Evolutionary conservation across 139 green algal species (phyloP).

Genomic region (Mychonastes homosphaera): DNA sequence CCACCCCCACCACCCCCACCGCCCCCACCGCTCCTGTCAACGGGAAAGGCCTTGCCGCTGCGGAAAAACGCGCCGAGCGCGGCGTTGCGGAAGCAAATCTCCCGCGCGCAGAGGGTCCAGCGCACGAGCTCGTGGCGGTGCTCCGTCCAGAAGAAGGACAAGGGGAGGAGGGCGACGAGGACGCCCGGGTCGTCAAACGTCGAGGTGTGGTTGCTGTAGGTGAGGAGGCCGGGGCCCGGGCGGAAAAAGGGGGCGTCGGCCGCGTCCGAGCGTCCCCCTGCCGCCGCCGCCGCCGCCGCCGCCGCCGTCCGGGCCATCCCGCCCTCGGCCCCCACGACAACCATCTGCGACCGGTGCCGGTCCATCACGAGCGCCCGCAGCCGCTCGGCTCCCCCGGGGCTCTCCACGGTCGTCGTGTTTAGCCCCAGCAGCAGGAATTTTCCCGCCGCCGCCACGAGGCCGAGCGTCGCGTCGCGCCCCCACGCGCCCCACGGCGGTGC

Average conservation of each 20-base stretch:
- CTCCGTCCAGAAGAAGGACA: constrained; percentile 61
- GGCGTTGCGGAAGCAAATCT: constrained; percentile 72
- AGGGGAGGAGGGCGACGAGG: constrained; percentile 54
- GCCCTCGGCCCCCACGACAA: too few relatives aligned
- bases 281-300: too few relatives aligned
- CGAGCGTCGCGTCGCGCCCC: constrained; percentile 42
- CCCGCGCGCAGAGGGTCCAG: constrained; percentile 73
- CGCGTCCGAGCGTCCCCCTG: too few relatives aligned
- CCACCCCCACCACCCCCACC: too few relatives aligned
- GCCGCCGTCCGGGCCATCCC: too few relatives aligned
- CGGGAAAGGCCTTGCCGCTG: constrained; percentile 73
- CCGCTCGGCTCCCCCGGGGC: constrained; percentile 8
- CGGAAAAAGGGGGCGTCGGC: too few relatives aligned
- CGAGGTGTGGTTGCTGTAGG: constrained; percentile 69
- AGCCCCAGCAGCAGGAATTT: constrained; percentile 44
- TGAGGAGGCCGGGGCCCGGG: constrained; percentile 46
- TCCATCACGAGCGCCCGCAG: constrained; percentile 25
- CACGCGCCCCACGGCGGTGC: constrained; percentile 44
- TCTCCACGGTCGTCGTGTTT: constrained; percentile 34
- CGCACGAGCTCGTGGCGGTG: constrained; percentile 40
- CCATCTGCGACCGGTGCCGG: too few relatives aligned
- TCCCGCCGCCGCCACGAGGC: constrained; percentile 30
- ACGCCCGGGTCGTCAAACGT: constrained; percentile 78
- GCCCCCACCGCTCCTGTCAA: too few relatives aligned
- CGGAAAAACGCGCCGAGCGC: constrained; percentile 66